phyloP scores from a whole-genome alignment of 1,284 basidiomycete genomes.

The Boletellus deceptivus region DNA sequence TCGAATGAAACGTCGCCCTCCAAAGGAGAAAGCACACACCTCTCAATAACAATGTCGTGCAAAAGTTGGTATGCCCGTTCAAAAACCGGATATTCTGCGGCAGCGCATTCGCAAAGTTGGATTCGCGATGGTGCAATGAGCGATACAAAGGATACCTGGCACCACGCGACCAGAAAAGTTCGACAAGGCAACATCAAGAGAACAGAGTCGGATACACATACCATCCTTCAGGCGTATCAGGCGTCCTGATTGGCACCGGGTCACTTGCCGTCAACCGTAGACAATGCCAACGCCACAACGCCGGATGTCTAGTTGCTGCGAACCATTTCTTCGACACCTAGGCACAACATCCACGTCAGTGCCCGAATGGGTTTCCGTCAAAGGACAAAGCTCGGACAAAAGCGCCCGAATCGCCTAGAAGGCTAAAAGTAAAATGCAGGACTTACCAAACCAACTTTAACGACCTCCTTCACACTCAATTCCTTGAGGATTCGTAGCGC shows the following conservation, averaged over 20 bases:
- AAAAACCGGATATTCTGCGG: constrained; percentile 79
- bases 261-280: constrained; percentile 72
- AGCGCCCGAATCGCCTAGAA: not conserved
- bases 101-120: constrained; percentile 76
- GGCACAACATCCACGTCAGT: constrained; percentile 9
- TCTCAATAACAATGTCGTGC: constrained; percentile 77
- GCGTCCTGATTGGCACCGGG: constrained; percentile 63
- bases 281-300: constrained; percentile 78
- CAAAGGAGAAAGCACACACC: constrained; percentile 37
- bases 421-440: not conserved
- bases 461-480: constrained; percentile 64
- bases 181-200: not conserved
- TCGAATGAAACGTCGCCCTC: not conserved
- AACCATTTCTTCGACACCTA: constrained; percentile 80
- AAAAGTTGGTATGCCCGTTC: constrained; percentile 84
- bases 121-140: constrained; percentile 81
- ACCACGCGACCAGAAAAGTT: not conserved
- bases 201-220: constrained; percentile 29
- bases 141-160: constrained; percentile 75
- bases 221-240: constrained; percentile 69
- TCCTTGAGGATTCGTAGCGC: constrained; percentile 64
- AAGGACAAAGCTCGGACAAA: not conserved
- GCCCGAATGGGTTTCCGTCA: constrained; percentile 1
- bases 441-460: constrained; percentile 55
- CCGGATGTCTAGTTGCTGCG: constrained; percentile 63